Evolutionary conservation across 148 eudicot genomes (phyloP).

Genomic region (Selenicereus undatus): DNA sequence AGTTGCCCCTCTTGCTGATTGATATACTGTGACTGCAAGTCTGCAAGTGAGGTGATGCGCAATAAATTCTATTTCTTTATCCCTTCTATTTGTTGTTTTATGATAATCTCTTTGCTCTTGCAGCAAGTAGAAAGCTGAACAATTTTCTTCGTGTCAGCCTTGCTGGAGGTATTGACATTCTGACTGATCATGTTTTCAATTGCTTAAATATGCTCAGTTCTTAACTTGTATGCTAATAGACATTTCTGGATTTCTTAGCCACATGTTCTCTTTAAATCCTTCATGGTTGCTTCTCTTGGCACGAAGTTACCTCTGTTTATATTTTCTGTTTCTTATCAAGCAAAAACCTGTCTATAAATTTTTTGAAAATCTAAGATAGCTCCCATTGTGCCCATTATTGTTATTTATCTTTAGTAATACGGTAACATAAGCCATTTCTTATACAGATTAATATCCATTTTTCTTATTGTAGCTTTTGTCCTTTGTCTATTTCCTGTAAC

Average conservation of each 20-base stretch:
- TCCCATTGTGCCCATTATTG: neutral
- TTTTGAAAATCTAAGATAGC: neutral
- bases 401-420: neutral
- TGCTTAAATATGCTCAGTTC: neutral
- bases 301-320: neutral
- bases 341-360: neutral
- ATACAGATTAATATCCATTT: neutral
- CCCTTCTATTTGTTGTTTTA: neutral
- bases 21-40: neutral
- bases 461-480: too few relatives aligned
- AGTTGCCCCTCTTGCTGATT: neutral
- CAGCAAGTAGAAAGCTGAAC: conserved; percentile 48
- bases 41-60: neutral
- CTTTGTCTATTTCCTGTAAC: neutral
- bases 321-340: neutral
- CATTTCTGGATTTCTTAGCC: neutral
- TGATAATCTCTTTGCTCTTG: conserved; percentile 19
- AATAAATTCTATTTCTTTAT: neutral
- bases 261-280: neutral
- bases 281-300: neutral
- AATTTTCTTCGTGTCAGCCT: conserved; percentile 31
- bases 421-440: neutral
- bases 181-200: conserved; percentile 5
- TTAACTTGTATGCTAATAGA: neutral
- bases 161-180: conserved; percentile 42